Evolutionary conservation across 352 stramenopile species (phyloP).

Genomic region (Pythium myriotylum): DNA sequence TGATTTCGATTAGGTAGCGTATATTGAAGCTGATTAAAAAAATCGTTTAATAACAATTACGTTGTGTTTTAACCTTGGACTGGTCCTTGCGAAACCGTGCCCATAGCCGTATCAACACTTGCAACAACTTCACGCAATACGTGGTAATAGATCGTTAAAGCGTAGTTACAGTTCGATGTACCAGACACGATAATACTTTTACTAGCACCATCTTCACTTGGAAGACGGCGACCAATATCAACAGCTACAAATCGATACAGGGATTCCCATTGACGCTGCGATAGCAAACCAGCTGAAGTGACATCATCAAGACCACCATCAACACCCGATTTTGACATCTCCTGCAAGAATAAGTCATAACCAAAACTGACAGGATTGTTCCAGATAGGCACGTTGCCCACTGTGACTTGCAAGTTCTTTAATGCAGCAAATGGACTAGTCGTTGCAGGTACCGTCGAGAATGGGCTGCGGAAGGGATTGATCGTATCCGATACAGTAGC

Average conservation of each 20-base stretch:
- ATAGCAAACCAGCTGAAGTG: slow-evolving; percentile 19
- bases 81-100: slow-evolving; percentile 25
- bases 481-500: slow-evolving; percentile 25
- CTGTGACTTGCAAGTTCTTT: slow-evolving; percentile 28
- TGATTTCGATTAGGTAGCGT: slow-evolving; percentile 21
- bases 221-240: slow-evolving; percentile 34
- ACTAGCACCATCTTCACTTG: slow-evolving; percentile 26
- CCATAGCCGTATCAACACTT: slow-evolving; percentile 29
- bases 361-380: slow-evolving; percentile 29
- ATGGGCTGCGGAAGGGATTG: slow-evolving; percentile 23
- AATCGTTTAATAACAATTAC: slow-evolving; percentile 13
- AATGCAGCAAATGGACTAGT: slow-evolving; percentile 24
- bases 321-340: slow-evolving; percentile 30
- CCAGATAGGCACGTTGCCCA: slow-evolving; percentile 28
- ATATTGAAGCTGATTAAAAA: slow-evolving; percentile 30
- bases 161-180: slow-evolving; percentile 23
- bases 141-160: slow-evolving; percentile 29
- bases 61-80: slow-evolving; percentile 25
- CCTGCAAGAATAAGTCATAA: slow-evolving; percentile 34
- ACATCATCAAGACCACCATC: slow-evolving; percentile 30
- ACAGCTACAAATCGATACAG: slow-evolving; percentile 31
- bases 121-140: slow-evolving; percentile 29
- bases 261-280: slow-evolving; percentile 28
- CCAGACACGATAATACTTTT: slow-evolving; percentile 29
- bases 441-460: slow-evolving; percentile 29